Base-by-base conservation (phyloP, 169 alveolate genomes). In the Plasmodium reichenowi region DNA sequence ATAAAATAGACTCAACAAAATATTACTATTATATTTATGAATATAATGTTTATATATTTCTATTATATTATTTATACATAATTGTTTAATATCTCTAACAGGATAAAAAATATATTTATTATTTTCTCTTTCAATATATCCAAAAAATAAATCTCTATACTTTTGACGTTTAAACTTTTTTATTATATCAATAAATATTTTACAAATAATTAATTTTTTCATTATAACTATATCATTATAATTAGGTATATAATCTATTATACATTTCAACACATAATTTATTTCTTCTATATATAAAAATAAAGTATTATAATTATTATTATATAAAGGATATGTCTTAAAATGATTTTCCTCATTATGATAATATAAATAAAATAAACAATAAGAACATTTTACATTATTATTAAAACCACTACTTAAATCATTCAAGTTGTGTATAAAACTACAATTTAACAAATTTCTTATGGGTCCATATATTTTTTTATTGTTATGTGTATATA, bases 41-140 rank as follows among this genome's bases (percentile, higher is more conserved):
- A 45, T n/a, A 43, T 47, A 6, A 45, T 24, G 64, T n/a, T 38
- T 78, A 22, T 70, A 78, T 32, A 58, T 58, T 24, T 32, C 66
- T 13, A 78, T 64, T 48, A 78, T 78, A 59, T 78, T 78, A 1
- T 47, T 32, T 48, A 78, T 78, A 59, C 89, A 43, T 29, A 78
- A 64, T 24, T 66, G 59, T 22, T 78, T 78, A 50, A 78, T 58
- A 8, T 45, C n/a, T 50, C 54, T 78, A n/a, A 29, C 15, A 2
- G 68, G 80, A 24, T 7, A 52, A 26, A 26, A 43, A 24, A 78
- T 24, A 66, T 26, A 66, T 10, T 50, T 32, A 8, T n/a, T 66
- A 45, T 78, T 78, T 15, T 50, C n/a, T 26, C 22, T 52, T 32
- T 26, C 15, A 13, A 78, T 17, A 29, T 67, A 78, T 9, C 8